phyloP scores from a whole-genome alignment of 2,329 filamentous ascomycete species.

The Metarhizium album region DNA sequence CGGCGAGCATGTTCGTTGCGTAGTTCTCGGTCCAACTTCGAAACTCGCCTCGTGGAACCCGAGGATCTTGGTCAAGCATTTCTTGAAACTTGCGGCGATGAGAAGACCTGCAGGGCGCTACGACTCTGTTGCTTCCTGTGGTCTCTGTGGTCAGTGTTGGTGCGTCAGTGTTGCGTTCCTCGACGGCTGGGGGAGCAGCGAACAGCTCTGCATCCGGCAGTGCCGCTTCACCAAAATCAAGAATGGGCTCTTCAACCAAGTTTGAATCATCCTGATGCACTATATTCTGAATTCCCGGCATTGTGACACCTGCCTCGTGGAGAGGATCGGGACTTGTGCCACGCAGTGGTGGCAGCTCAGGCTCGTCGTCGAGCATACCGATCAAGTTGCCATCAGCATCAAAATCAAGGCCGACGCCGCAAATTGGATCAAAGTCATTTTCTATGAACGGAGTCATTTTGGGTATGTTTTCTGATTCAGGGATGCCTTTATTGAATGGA shows the following conservation, averaged over 20 bases:
- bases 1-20: slow-evolving; percentile 42
- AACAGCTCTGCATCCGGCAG: slow-evolving; percentile 28
- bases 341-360: slow-evolving; percentile 31
- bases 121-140: slow-evolving; percentile 11
- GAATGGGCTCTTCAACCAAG: slow-evolving; percentile 10
- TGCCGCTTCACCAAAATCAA: slow-evolving; percentile 27
- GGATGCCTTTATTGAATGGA: slow-evolving; percentile 14
- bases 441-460: slow-evolving; percentile 24
- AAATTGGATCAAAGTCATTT: slow-evolving; percentile 27
- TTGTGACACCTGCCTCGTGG: neutral
- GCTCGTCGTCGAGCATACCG: slow-evolving; percentile 28
- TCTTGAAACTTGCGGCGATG: slow-evolving; percentile 16
- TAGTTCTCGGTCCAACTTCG: slow-evolving; percentile 33
- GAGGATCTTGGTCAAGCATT: slow-evolving; percentile 23
- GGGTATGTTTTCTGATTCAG: slow-evolving; percentile 11
- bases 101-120: slow-evolving; percentile 12
- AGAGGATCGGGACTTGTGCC: slow-evolving; percentile 3
- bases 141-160: slow-evolving; percentile 13
- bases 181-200: slow-evolving; percentile 13
- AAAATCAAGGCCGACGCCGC: slow-evolving; percentile 36
- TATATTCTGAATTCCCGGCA: neutral
- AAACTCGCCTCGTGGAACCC: slow-evolving; percentile 26
- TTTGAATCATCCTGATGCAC: neutral
- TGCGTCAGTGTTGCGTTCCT: slow-evolving; percentile 8
- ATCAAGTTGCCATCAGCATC: slow-evolving; percentile 41